Percentiles rank a stretch among this genome's conserved stretches.
phyloP scores from a whole-genome alignment of 371 early-diverging fungal genomes.

The Sporodiniella umbellata region DNA sequence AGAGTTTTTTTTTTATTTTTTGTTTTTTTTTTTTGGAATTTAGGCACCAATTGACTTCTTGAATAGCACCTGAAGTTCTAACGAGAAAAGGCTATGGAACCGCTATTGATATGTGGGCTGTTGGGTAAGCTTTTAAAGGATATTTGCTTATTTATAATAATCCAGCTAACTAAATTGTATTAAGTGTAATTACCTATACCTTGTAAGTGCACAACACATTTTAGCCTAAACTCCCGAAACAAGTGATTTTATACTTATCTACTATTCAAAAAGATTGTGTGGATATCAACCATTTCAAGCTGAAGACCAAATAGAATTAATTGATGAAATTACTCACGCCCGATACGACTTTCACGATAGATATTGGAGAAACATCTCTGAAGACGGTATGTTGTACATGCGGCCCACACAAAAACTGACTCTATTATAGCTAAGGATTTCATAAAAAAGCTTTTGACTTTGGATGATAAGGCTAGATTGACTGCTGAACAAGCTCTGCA shows the following conservation, averaged over 20 bases:
- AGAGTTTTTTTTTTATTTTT: too few species aligned
- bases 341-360: slow-evolving; percentile 72
- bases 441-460: slow-evolving; percentile 68
- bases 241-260: too few species aligned
- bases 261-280: slow-evolving; percentile 44
- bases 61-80: slow-evolving; percentile 82
- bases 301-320: slow-evolving; percentile 55
- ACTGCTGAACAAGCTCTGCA: slow-evolving; percentile 78
- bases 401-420: slow-evolving; percentile 47
- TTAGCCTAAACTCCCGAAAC: too few species aligned
- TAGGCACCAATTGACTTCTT: too few species aligned
- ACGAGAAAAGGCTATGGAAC: slow-evolving; percentile 65
- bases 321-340: slow-evolving; percentile 60
- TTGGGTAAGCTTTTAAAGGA: too few species aligned
- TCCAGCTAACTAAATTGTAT: not conserved
- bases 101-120: slow-evolving; percentile 83
- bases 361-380: slow-evolving; percentile 75
- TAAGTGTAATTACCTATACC: slow-evolving; percentile 65
- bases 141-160: not conserved
- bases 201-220: slow-evolving; percentile 57
- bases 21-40: too few species aligned
- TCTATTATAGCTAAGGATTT: slow-evolving; percentile 76
- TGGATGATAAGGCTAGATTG: slow-evolving; percentile 68
- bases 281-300: slow-evolving; percentile 74
- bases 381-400: slow-evolving; percentile 40